phyloP scores from a whole-genome alignment of 139 green algal species.

The Microglena sp. region DNA sequence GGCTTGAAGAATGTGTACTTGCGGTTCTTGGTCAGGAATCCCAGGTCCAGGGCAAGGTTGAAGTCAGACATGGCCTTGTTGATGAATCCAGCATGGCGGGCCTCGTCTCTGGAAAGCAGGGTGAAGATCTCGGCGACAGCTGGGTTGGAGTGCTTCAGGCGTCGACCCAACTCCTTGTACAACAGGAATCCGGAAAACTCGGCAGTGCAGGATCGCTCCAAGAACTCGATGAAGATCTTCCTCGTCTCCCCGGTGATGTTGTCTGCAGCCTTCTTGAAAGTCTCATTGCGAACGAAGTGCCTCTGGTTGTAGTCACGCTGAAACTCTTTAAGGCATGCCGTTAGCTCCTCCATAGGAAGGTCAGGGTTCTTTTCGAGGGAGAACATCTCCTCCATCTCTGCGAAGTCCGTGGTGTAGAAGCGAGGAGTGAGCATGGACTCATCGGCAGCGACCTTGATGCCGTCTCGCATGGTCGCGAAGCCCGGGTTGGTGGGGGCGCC shows the following conservation, averaged over 20 bases:
- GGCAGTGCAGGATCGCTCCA: conserved; percentile 97
- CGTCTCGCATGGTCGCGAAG: conserved; percentile 21
- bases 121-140: conserved; percentile 87
- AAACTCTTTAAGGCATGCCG: conserved; percentile 86
- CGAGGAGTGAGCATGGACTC: conserved; percentile 89
- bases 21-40: conserved; percentile 98
- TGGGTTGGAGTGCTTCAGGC: conserved; percentile 90
- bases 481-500: conserved; percentile 6
- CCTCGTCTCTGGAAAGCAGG: conserved; percentile 97
- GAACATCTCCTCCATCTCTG: conserved; percentile 98
- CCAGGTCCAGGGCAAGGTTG: conserved; percentile 86
- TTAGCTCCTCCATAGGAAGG: conserved; percentile 81
- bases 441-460: conserved; percentile 40
- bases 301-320: conserved; percentile 96
- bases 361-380: conserved; percentile 86
- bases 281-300: conserved; percentile 96
- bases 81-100: conserved; percentile 95
- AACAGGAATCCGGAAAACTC: conserved; percentile 99
- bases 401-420: conserved; percentile 88
- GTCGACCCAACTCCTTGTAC: conserved; percentile 98
- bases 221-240: conserved; percentile 70
- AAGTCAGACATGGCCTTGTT: conserved; percentile 34
- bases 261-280: conserved; percentile 85
- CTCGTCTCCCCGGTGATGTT: conserved; percentile 64
- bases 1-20: conserved; percentile 92